Evolutionary conservation across 1,284 basidiomycete species (phyloP).

Genomic region (Thelephora terrestris): DNA sequence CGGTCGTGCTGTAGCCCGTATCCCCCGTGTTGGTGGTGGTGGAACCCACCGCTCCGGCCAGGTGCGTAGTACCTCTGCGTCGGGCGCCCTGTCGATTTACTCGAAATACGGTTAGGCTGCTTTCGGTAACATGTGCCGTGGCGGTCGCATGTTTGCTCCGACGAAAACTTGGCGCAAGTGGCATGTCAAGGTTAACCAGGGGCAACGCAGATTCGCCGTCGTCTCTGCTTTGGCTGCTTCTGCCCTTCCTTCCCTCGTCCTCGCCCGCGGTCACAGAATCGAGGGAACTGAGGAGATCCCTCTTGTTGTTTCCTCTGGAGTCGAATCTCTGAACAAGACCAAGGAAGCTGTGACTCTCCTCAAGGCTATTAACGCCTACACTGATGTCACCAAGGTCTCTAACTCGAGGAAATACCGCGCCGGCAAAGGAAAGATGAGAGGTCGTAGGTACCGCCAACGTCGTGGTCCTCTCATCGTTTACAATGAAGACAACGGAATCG

Average conservation of each 20-base stretch:
- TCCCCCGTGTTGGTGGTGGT: slow-evolving; percentile 98
- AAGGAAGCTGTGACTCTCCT: slow-evolving; percentile 95
- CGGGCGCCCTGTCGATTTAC: not conserved
- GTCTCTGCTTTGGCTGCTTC: slow-evolving; percentile 98
- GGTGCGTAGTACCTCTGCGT: slow-evolving; percentile 33
- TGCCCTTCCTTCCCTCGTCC: slow-evolving; percentile 95
- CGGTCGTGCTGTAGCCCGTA: slow-evolving; percentile 99
- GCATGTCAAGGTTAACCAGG: slow-evolving; percentile 99
- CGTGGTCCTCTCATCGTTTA: slow-evolving; percentile 97
- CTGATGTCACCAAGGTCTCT: slow-evolving; percentile 94
- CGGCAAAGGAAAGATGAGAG: slow-evolving; percentile 96
- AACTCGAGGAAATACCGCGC: slow-evolving; percentile 97
- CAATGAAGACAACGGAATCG: slow-evolving; percentile 96
- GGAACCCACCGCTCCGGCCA: slow-evolving; percentile 98
- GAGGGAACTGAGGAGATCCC: slow-evolving; percentile 97
- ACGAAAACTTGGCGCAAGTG: slow-evolving; percentile 99
- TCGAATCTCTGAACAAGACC: slow-evolving; percentile 92
- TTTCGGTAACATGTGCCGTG: slow-evolving; percentile 99
- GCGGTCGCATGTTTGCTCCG: slow-evolving; percentile 99
- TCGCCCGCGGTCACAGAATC: slow-evolving; percentile 98
- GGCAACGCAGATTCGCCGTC: slow-evolving; percentile 96
- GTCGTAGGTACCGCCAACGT: slow-evolving; percentile 94
- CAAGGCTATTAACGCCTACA: slow-evolving; percentile 85
- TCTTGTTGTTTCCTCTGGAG: slow-evolving; percentile 74
- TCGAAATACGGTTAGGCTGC: slow-evolving; percentile 55